phyloP scores from a whole-genome alignment of 805 yeast genomes.

The Yarrowia sp. region DNA sequence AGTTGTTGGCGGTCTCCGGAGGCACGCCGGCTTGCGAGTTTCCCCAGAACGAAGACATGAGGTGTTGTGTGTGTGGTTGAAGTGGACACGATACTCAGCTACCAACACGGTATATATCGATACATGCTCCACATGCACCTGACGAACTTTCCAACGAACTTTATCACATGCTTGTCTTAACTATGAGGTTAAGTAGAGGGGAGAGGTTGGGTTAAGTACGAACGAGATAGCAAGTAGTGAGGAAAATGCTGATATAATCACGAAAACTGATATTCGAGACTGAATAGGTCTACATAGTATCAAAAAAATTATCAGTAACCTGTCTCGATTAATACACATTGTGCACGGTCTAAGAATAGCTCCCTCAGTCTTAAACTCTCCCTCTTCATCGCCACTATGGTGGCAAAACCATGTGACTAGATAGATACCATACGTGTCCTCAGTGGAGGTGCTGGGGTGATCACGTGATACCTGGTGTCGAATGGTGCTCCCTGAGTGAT shows the following conservation, averaged over 20 bases:
- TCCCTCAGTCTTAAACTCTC: background rate
- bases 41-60: slow-evolving; percentile 38
- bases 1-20: slow-evolving; percentile 28
- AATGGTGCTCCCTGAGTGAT: background rate
- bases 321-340: too few species aligned
- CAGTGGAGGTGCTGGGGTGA: background rate
- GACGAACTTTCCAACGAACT: background rate
- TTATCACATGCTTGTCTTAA: background rate
- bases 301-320: too few species aligned
- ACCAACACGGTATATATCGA: too few species aligned
- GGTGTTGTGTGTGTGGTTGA: background rate
- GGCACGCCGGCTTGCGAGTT: slow-evolving; percentile 29
- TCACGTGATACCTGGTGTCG: background rate
- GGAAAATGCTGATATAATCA: too few species aligned
- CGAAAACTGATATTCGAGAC: too few species aligned
- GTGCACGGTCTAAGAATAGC: too few species aligned
- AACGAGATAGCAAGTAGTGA: too few species aligned
- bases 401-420: slow-evolving; percentile 7
- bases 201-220: too few species aligned
- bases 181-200: too few species aligned
- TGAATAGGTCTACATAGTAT: too few species aligned
- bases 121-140: background rate
- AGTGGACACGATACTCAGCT: too few species aligned
- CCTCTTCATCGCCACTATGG: slow-evolving; percentile 11
- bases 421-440: too few species aligned